Percentiles rank a stretch among this genome's conserved stretches.
Conservation (phyloP, 441 rosid species). For the Omphalea diandra region DNA sequence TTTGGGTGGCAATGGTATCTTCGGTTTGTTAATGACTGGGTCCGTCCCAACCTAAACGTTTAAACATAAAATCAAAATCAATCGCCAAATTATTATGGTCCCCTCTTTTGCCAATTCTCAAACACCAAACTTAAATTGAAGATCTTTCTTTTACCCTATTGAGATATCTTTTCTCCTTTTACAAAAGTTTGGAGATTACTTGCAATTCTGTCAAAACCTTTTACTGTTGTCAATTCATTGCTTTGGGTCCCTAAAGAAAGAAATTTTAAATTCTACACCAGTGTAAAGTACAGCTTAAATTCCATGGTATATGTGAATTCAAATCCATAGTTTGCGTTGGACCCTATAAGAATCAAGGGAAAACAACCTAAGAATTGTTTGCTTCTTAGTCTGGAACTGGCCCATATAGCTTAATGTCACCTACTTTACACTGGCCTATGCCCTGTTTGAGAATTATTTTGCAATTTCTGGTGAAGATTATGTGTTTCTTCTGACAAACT, state of each 20-base stretch:
- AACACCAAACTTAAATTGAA: too few relatives aligned
- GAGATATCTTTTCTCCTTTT: too few relatives aligned
- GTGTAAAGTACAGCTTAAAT: neutral
- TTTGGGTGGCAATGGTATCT: neutral
- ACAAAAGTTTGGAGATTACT: neutral
- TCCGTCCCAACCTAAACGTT: neutral
- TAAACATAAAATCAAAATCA: neutral
- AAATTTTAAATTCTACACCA: neutral
- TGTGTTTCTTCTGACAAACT: neutral
- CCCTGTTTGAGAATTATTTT: neutral
- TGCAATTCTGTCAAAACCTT: neutral
- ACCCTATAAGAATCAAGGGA: neutral
- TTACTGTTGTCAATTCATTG: neutral
- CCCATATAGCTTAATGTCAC: neutral
- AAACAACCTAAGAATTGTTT: neutral
- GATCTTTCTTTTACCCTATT: too few relatives aligned
- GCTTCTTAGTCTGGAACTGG: neutral
- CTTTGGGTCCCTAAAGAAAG: neutral
- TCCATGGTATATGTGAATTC: too few relatives aligned
- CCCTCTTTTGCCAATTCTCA: neutral
- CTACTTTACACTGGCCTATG: neutral
- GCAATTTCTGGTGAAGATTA: neutral
- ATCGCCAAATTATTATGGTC: conserved; percentile 9
- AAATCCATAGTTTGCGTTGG: neutral
- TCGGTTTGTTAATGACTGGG: conserved; percentile 15